Evolutionary conservation across 768 basidiomycete species (phyloP).

Genomic region (Tylopilus sp.): DNA sequence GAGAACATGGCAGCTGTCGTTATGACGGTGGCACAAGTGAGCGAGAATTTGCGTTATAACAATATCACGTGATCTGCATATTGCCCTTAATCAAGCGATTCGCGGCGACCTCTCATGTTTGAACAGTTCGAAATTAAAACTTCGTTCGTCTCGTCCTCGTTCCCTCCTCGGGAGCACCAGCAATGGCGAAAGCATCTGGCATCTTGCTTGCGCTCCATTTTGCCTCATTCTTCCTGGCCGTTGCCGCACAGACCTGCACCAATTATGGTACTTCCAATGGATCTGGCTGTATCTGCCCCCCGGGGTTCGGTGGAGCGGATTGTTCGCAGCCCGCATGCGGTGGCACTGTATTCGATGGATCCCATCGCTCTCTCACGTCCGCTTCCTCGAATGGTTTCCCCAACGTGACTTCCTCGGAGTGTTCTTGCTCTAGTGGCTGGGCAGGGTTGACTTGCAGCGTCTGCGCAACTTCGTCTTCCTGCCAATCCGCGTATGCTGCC

Average conservation of each 20-base stretch:
- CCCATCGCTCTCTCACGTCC: conserved; percentile 49
- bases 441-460: conserved; percentile 77
- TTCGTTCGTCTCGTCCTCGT: not conserved
- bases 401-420: conserved; percentile 65
- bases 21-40: too few species aligned
- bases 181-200: conserved; percentile 10
- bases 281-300: conserved; percentile 65
- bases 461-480: conserved; percentile 64
- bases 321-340: conserved; percentile 75
- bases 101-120: too few species aligned
- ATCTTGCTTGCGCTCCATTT: conserved; percentile 9
- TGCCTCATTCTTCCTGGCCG: conserved; percentile 8
- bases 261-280: conserved; percentile 23
- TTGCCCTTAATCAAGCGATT: not conserved
- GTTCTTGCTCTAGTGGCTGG: conserved; percentile 75
- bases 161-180: not conserved
- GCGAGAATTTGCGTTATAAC: too few species aligned
- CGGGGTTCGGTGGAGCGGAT: conserved; percentile 71
- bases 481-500: conserved; percentile 58
- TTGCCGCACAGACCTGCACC: conserved; percentile 26
- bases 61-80: not conserved
- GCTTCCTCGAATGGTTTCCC: conserved; percentile 42
- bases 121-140: not conserved
- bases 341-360: conserved; percentile 76
- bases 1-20: conserved; percentile 38